Evolutionary conservation across 805 yeast species (phyloP).

Genomic region (Yamadazyma kitorensis): DNA sequence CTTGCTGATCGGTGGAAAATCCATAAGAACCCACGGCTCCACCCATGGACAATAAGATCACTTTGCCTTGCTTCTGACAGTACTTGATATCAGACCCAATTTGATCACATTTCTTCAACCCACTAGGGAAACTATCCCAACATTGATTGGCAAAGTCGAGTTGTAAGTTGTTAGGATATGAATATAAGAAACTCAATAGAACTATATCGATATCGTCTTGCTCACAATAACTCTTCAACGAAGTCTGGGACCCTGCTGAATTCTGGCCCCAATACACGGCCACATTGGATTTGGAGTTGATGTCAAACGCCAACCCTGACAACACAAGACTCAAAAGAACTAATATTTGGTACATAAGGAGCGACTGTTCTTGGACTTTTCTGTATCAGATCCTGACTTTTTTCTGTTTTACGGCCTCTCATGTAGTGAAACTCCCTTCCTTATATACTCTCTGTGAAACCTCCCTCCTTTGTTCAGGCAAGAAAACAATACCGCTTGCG

Average conservation of each 20-base stretch:
- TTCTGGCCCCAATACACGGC: slow-evolving; percentile 33
- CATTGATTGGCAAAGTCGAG: slow-evolving; percentile 51
- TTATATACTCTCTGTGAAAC: too few relatives aligned
- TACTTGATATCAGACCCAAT: slow-evolving; percentile 61
- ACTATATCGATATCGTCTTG: slow-evolving; percentile 68
- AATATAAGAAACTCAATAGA: slow-evolving; percentile 64
- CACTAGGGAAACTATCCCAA: slow-evolving; percentile 36
- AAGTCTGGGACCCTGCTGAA: slow-evolving; percentile 31
- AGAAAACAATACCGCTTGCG: too few relatives aligned
- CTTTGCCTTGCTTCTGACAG: slow-evolving; percentile 79
- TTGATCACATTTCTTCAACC: slow-evolving; percentile 38
- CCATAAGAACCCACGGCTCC: slow-evolving; percentile 43
- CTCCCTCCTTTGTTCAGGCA: too few relatives aligned
- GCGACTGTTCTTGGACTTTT: too few relatives aligned
- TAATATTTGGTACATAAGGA: slow-evolving; percentile 10
- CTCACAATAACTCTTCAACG: slow-evolving; percentile 54
- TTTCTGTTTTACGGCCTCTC: too few relatives aligned
- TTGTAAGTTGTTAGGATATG: slow-evolving; percentile 46
- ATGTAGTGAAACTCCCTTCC: too few relatives aligned
- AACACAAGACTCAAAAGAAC: slow-evolving; percentile 2
- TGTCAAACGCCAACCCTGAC: slow-evolving; percentile 13
- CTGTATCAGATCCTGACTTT: too few relatives aligned
- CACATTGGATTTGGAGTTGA: slow-evolving; percentile 19
- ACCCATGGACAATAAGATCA: slow-evolving; percentile 73
- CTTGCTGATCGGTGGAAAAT: slow-evolving; percentile 42